Evolutionary conservation across 352 stramenopile species (phyloP).

Genomic region (Globisporangium takayamanum): DNA sequence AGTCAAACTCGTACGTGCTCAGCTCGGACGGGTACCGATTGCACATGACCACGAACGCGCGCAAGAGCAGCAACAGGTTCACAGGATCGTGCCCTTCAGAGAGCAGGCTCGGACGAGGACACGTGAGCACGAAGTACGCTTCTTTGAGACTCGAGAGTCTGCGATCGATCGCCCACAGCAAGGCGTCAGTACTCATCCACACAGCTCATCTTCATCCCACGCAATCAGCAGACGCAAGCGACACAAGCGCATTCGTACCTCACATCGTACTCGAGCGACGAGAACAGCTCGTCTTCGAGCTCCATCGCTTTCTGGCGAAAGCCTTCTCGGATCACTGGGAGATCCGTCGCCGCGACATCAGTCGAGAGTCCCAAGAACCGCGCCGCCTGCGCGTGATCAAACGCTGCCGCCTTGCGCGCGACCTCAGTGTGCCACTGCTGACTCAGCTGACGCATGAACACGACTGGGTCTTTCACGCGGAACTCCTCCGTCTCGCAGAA

Average conservation of each 20-base stretch:
- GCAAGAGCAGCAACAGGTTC: constrained; percentile 61
- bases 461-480: constrained; percentile 75
- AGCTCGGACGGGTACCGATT: constrained; percentile 49
- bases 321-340: constrained; percentile 31
- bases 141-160: constrained; percentile 44
- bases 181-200: too few species aligned
- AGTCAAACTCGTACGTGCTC: constrained; percentile 55
- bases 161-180: too few species aligned
- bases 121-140: constrained; percentile 63
- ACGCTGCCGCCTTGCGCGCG: constrained; percentile 19
- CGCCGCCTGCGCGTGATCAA: constrained; percentile 35
- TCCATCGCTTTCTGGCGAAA: constrained; percentile 51
- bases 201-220: background rate
- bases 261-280: constrained; percentile 24
- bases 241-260: constrained; percentile 22
- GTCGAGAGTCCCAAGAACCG: constrained; percentile 27
- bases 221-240: background rate
- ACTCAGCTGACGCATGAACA: constrained; percentile 81
- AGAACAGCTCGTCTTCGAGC: constrained; percentile 24
- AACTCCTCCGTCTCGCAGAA: constrained; percentile 87
- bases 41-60: constrained; percentile 60
- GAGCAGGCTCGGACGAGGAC: constrained; percentile 56
- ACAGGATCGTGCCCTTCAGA: constrained; percentile 62
- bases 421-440: constrained; percentile 76
- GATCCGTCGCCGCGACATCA: constrained; percentile 8